Percentiles rank a stretch among this genome's conserved stretches.
Conservation (phyloP, 2,329 filamentous ascomycete species). For the Sclerotinia spermophila region DNA sequence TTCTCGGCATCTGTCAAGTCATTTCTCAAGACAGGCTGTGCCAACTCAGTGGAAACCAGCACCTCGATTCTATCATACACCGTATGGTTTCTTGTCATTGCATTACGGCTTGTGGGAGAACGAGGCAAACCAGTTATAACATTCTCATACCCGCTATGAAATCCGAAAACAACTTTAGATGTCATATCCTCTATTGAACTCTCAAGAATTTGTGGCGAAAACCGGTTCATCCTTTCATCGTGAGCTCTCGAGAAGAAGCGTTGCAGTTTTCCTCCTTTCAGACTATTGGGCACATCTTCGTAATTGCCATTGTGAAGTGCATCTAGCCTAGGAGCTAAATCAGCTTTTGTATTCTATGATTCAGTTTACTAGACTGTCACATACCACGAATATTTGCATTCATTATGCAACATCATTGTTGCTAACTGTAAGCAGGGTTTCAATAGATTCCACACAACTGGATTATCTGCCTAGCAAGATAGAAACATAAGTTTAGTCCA, state of each 20-base stretch:
- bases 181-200: background rate
- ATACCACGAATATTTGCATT: conserved; percentile 9
- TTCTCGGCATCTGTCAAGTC: conserved; percentile 6
- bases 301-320: background rate
- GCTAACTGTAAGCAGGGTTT: conserved; percentile 4
- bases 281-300: background rate
- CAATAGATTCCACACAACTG: background rate
- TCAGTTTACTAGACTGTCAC: background rate
- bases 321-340: background rate
- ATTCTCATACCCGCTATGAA: conserved; percentile 9
- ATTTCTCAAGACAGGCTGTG: background rate
- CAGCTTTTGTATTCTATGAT: background rate
- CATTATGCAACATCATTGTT: conserved; percentile 3
- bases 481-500: background rate
- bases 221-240: background rate
- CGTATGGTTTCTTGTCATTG: conserved; percentile 2
- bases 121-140: conserved; percentile 1
- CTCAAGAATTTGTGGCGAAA: background rate
- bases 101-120: background rate
- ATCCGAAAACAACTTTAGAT: background rate
- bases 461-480: background rate
- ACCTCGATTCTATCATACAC: background rate
- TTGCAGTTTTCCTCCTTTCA: background rate
- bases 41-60: background rate
- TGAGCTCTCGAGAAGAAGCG: background rate